These are phyloP conservation scores for Alternaria burnsii DNA, from an alignment of 2,329 filamentous ascomycete genomes.

Conservation along the genomic window DNA sequence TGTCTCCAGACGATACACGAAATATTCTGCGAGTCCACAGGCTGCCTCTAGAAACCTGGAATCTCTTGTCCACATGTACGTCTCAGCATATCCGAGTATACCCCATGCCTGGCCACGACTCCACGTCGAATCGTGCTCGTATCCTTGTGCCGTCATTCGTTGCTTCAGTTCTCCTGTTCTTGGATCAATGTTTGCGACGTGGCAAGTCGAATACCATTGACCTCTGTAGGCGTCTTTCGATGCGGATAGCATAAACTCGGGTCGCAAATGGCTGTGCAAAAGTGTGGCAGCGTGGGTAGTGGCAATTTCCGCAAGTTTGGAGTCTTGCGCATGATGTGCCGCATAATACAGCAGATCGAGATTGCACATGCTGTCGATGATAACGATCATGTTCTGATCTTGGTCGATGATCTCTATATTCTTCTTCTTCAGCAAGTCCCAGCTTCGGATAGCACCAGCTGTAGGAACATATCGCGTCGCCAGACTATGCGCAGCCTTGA, in stretches of 20 bases:
- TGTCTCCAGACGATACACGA: slow-evolving; percentile 51
- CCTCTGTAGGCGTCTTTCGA: slow-evolving; percentile 23
- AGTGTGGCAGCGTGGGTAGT: neutral
- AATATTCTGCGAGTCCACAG: slow-evolving; percentile 55
- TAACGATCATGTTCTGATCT: slow-evolving; percentile 51
- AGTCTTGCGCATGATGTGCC: slow-evolving; percentile 41
- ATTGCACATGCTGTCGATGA: slow-evolving; percentile 51
- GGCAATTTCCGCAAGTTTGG: slow-evolving; percentile 39
- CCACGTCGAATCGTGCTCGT: slow-evolving; percentile 53
- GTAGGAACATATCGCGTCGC: slow-evolving; percentile 48
- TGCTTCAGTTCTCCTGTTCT: slow-evolving; percentile 47
- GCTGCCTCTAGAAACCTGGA: slow-evolving; percentile 53
- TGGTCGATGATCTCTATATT: slow-evolving; percentile 51
- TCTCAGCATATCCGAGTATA: slow-evolving; percentile 55
- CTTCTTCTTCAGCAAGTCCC: slow-evolving; percentile 56
- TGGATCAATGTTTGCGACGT: slow-evolving; percentile 56
- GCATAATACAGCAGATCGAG: slow-evolving; percentile 56
- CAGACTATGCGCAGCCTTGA: slow-evolving; percentile 50
- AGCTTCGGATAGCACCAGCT: slow-evolving; percentile 53
- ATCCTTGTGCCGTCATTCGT: slow-evolving; percentile 56
- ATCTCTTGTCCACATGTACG: slow-evolving; percentile 54
- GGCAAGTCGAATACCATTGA: slow-evolving; percentile 45
- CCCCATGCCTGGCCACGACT: slow-evolving; percentile 58
- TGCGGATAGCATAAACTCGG: slow-evolving; percentile 53
- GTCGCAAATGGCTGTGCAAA: neutral